Base-by-base conservation (phyloP, 441 rosid genomes). In the Omphalea diandra region DNA sequence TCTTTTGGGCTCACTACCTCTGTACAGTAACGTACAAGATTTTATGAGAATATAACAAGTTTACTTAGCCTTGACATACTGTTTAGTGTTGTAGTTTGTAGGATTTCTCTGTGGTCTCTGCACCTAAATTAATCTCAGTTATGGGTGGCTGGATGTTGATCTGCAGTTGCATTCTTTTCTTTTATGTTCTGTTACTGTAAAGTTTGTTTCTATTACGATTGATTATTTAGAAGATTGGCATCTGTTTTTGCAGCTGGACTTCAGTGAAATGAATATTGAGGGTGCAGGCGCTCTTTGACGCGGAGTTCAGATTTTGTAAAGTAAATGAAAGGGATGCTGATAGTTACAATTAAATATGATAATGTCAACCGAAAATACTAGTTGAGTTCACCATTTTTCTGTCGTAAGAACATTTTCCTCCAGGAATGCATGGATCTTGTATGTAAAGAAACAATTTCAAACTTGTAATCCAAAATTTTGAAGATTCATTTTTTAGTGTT, bases 221-320 rank as follows among this genome's bases (percentile, higher is more conserved):
- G 47, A 59, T 69, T 59, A 35, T 59, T 46, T 17, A 46, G 33
- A 67, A 44, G 35, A 36, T 47, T 22, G 47, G 35, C 4, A 58
- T 14, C 22, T 43, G 20, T 68, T 57, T 56, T 32, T 50, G 44
- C 72, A 68, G 64, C 55, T 14, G 17, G 43, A 14, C 56, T 17
- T 56, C 44, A 32, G 22, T 14, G 43, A 7, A 31, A 41, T 43
- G 54, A 43, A 49, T 31, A 57, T 7, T 46, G 32, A 68, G n/a
- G 24, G 20, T 31, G 29, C 3, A 27, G 14, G 22, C 7, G 17
- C 24, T 35, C 20, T 10, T 22, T 14, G 1, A 6, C 44, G 12
- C 12, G 31, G 43, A 56, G 20, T 43, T 57, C 64, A 47, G 72
- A 26, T 59, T 46, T 22, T 69, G 65, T 15, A 49, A n/a, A 60